A percentile compares a stretch with the other conserved stretches of the same genome.
phyloP scores from a whole-genome alignment of 1,139 yeast genomes.

The Lipomyces yarrowii region DNA sequence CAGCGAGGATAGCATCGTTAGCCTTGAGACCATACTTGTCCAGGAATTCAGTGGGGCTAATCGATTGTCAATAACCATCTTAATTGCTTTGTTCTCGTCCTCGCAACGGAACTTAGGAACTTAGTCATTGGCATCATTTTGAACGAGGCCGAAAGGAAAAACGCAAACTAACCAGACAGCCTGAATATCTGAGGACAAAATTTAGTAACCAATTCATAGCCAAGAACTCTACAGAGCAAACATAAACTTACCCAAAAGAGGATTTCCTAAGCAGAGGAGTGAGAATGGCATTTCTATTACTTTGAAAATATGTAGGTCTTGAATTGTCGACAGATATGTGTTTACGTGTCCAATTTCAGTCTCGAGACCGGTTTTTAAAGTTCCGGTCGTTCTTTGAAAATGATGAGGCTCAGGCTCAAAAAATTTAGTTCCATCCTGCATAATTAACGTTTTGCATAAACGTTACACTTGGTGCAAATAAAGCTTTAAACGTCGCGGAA shows the following conservation, averaged over 20 bases:
- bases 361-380: not conserved
- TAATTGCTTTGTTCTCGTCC: not conserved
- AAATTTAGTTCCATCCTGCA: not conserved
- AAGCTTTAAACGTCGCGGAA: not conserved
- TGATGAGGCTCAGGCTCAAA: too few relatives aligned
- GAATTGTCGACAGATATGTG: not conserved
- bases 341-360: not conserved
- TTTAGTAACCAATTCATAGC: not conserved
- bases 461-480: not conserved
- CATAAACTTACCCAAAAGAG: constrained; percentile 36
- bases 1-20: constrained; percentile 92
- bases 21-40: constrained; percentile 80
- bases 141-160: too few relatives aligned
- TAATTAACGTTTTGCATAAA: not conserved
- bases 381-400: not conserved
- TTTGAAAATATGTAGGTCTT: constrained; percentile 12
- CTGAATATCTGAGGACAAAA: constrained; percentile 30
- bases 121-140: not conserved
- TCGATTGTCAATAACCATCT: not conserved
- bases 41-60: constrained; percentile 25
- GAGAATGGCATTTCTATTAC: constrained; percentile 51
- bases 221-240: not conserved
- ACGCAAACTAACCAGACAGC: constrained; percentile 29
- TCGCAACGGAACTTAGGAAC: not conserved
- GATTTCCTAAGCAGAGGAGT: constrained; percentile 70